Percentiles rank a stretch among this genome's conserved stretches.
phyloP scores from a whole-genome alignment of 108 stramenopile species.

The Nitzschia sp. region DNA sequence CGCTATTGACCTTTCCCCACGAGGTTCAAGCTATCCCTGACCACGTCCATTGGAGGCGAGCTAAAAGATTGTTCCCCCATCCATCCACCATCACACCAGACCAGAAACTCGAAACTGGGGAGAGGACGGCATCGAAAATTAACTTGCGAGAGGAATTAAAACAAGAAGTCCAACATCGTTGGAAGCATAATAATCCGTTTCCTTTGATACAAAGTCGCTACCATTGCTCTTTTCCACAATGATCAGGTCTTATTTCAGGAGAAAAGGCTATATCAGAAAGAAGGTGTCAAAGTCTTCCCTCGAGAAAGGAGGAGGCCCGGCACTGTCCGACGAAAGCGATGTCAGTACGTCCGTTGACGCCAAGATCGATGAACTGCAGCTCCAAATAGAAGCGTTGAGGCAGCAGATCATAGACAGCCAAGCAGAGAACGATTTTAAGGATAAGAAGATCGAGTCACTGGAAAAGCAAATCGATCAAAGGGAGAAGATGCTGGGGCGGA shows the following conservation, averaged over 20 bases:
- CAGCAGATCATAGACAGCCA: background rate
- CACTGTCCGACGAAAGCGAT: background rate
- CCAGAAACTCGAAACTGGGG: too few species aligned
- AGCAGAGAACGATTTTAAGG: background rate
- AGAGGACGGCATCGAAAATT: too few species aligned
- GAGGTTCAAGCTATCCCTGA: too few species aligned
- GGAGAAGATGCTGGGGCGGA: background rate
- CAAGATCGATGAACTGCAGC: background rate
- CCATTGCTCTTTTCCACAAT: too few species aligned
- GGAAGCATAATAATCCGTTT: too few species aligned
- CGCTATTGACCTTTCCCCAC: too few species aligned
- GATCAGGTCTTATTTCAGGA: background rate
- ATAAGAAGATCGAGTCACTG: background rate
- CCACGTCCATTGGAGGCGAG: too few species aligned
- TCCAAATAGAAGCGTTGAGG: background rate
- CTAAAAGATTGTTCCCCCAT: too few species aligned
- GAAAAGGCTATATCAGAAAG: background rate
- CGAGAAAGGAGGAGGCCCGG: background rate
- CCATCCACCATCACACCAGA: too few species aligned
- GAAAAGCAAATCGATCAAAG: background rate
- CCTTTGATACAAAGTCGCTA: too few species aligned
- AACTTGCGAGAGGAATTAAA: too few species aligned
- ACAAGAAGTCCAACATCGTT: too few species aligned
- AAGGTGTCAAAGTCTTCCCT: background rate
- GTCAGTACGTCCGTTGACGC: background rate